These are phyloP conservation scores for Lachnellula hyalina DNA, from an alignment of 2,329 filamentous ascomycete genomes.

Conservation along the genomic window DNA sequence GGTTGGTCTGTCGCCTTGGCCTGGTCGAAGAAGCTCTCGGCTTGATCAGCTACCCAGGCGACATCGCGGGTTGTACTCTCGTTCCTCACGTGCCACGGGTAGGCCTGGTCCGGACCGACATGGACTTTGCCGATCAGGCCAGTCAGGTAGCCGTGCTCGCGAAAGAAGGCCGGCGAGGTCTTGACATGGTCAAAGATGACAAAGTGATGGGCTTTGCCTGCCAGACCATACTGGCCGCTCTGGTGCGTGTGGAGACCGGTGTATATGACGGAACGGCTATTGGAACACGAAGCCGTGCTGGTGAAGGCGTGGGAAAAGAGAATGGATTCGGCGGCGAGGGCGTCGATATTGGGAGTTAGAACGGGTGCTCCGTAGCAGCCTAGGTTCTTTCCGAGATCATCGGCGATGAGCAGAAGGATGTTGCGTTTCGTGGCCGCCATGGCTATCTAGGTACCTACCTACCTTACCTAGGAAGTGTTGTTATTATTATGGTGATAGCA, in stretches of 20 bases:
- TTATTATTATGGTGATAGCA: too few relatives aligned
- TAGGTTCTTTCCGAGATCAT: too few relatives aligned
- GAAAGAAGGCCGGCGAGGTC: slow-evolving; percentile 37
- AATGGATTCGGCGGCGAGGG: too few relatives aligned
- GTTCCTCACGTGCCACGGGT: slow-evolving; percentile 38
- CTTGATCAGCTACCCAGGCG: slow-evolving; percentile 35
- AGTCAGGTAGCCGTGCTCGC: slow-evolving; percentile 37
- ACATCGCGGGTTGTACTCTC: slow-evolving; percentile 42
- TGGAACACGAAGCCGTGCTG: too few relatives aligned
- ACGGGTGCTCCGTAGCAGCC: too few relatives aligned
- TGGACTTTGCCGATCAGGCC: slow-evolving; percentile 46
- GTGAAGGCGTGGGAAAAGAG: too few relatives aligned
- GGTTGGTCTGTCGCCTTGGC: too few relatives aligned
- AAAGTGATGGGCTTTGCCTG: slow-evolving; percentile 37
- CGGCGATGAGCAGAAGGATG: too few relatives aligned
- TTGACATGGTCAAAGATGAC: slow-evolving; percentile 40
- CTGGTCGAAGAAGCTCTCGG: slow-evolving; percentile 30
- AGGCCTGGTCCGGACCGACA: slow-evolving; percentile 37
- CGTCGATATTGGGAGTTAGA: too few relatives aligned
- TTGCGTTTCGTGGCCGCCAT: too few relatives aligned
- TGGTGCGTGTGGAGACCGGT: slow-evolving; percentile 45
- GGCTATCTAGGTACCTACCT: too few relatives aligned
- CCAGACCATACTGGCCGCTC: slow-evolving; percentile 43
- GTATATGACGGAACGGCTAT: slow-evolving; percentile 42
- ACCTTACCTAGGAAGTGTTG: too few relatives aligned